Percentiles rank a stretch among this genome's conserved stretches.
Conservation (phyloP, 2,329 filamentous ascomycete species). For the Trichoderma guizhouense region DNA sequence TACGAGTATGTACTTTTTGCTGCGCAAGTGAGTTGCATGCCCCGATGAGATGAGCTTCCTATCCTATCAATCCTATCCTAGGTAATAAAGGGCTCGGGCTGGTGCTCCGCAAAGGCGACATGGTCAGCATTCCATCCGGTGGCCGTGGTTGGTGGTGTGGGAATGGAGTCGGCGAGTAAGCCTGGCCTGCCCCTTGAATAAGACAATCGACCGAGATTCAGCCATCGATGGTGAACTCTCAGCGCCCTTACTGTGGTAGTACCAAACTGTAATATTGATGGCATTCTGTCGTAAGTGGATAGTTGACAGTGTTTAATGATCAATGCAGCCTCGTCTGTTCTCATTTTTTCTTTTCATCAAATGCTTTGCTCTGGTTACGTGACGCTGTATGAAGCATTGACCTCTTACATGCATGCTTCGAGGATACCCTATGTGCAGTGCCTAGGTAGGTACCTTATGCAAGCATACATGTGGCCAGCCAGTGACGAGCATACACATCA, state of each 20-base stretch:
- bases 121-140: constrained; percentile 1
- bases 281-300: neutral
- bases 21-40: constrained; percentile 1
- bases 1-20: neutral
- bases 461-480: neutral
- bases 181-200: constrained; percentile 4
- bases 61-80: neutral
- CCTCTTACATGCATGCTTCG: neutral
- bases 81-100: neutral
- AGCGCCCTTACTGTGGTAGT: neutral
- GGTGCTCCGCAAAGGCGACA: neutral
- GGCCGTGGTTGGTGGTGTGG: neutral
- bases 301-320: neutral
- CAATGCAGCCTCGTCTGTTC: neutral
- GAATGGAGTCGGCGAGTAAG: neutral
- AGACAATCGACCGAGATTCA: constrained; percentile 8
- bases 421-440: neutral
- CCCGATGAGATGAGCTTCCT: neutral
- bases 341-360: neutral
- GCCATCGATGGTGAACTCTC: neutral
- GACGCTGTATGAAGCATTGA: neutral
- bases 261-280: neutral
- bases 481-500: constrained; percentile 16
- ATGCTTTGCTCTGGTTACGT: neutral
- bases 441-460: neutral